phyloP scores from a whole-genome alignment of 2,329 filamentous ascomycete species.

The Chrysoporthe austroafricana region DNA sequence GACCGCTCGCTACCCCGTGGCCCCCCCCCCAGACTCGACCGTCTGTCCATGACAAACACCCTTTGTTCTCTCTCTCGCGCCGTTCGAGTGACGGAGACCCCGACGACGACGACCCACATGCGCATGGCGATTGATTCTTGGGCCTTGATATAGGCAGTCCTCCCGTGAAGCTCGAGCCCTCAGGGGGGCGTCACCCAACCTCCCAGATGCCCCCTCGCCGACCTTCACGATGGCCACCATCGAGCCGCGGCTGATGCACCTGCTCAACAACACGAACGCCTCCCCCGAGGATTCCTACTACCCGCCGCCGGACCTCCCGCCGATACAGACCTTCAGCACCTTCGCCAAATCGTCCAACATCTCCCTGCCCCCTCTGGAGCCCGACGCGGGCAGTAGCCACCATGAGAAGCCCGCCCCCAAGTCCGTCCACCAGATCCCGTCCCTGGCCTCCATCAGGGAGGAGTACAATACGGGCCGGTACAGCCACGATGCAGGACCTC shows the following conservation, averaged over 20 bases:
- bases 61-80: background rate
- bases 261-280: conserved; percentile 61
- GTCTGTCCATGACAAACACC: conserved; percentile 1
- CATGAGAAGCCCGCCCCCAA: conserved; percentile 33
- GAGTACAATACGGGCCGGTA: conserved; percentile 26
- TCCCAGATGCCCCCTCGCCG: conserved; percentile 43
- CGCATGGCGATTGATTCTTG: conserved; percentile 2
- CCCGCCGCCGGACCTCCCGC: conserved; percentile 57
- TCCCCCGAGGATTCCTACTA: conserved; percentile 42
- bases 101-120: conserved; percentile 1
- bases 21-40: background rate
- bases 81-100: background rate
- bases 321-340: conserved; percentile 51
- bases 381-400: conserved; percentile 46
- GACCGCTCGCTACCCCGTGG: background rate
- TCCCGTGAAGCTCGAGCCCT: conserved; percentile 20
- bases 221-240: conserved; percentile 64
- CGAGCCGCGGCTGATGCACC: conserved; percentile 68
- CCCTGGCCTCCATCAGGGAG: conserved; percentile 31
- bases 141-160: conserved; percentile 15
- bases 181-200: conserved; percentile 21
- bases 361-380: conserved; percentile 57
- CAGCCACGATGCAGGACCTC: conserved; percentile 18
- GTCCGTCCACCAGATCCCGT: conserved; percentile 32
- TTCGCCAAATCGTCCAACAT: conserved; percentile 49